phyloP scores from a whole-genome alignment of 31 red algal species.

The Asparagopsis taxiformis region DNA sequence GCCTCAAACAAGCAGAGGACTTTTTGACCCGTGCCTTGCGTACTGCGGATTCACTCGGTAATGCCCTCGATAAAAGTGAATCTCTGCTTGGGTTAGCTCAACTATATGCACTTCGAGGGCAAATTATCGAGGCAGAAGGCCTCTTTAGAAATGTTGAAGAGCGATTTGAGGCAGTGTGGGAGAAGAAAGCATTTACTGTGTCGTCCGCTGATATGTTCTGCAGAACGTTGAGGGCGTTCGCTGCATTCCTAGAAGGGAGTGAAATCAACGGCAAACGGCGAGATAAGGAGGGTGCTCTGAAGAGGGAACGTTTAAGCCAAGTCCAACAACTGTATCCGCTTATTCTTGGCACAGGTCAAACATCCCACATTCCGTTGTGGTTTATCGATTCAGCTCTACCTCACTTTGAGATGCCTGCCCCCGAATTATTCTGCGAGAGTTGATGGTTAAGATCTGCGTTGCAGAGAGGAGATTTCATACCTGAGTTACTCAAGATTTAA shows the following conservation, averaged over 20 bases:
- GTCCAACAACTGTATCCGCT: not conserved
- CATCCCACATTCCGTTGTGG: constrained; percentile 14
- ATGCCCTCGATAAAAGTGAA: constrained; percentile 23
- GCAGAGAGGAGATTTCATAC: too few relatives aligned
- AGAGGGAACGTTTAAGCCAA: not conserved
- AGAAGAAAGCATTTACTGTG: constrained; percentile 15
- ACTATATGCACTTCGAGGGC: not conserved
- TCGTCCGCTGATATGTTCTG: constrained; percentile 12
- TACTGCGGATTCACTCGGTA: not conserved
- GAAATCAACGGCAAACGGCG: not conserved
- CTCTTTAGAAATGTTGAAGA: constrained; percentile 21
- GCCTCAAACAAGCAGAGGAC: not conserved
- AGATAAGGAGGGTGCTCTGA: constrained; percentile 9
- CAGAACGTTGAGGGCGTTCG: constrained; percentile 1
- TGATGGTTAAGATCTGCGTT: too few relatives aligned
- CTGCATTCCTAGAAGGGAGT: not conserved
- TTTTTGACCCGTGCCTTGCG: not conserved
- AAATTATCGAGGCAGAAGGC: constrained; percentile 13
- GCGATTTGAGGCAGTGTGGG: constrained; percentile 10
- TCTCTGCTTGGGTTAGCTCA: constrained; percentile 2
- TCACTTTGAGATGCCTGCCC: not conserved
- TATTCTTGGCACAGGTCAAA: not conserved
- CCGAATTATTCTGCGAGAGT: too few relatives aligned
- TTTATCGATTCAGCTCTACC: constrained; percentile 1
- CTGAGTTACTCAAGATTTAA: too few relatives aligned